A percentile compares a stretch with the other conserved stretches of the same genome.
phyloP scores from a whole-genome alignment of 2,329 filamentous ascomycete species.

The Fusarium sarcochroum region DNA sequence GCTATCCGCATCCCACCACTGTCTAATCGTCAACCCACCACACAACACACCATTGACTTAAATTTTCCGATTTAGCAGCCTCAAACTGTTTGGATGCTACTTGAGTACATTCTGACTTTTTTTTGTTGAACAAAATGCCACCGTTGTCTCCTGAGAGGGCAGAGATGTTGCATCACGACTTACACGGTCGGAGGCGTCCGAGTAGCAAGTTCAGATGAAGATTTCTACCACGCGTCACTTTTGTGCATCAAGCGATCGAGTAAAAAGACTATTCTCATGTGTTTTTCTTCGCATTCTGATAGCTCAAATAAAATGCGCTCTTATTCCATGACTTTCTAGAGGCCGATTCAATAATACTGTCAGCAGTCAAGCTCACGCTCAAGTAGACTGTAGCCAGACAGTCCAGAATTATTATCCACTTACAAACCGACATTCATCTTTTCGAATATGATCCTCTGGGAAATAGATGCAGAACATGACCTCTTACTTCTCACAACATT shows the following conservation, averaged over 20 bases:
- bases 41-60: conserved; percentile 28
- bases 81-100: neutral
- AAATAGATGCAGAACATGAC: too few relatives aligned
- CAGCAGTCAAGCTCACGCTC: neutral
- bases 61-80: neutral
- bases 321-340: neutral
- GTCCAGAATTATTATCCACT: neutral
- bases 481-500: neutral
- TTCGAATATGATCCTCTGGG: neutral
- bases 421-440: neutral
- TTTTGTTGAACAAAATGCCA: conserved; percentile 24
- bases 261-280: neutral
- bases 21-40: conserved; percentile 38
- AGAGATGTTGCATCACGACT: conserved; percentile 42
- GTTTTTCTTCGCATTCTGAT: neutral
- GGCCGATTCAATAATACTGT: neutral
- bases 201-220: conserved; percentile 16
- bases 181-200: conserved; percentile 49
- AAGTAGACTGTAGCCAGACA: neutral
- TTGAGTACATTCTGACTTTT: conserved; percentile 32
- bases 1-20: conserved; percentile 52
- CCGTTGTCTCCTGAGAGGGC: conserved; percentile 7
- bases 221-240: neutral
- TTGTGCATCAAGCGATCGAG: neutral
- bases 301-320: neutral